Conservation (phyloP, 2,329 filamentous ascomycete species). For the Aspergillus brasiliensis region DNA sequence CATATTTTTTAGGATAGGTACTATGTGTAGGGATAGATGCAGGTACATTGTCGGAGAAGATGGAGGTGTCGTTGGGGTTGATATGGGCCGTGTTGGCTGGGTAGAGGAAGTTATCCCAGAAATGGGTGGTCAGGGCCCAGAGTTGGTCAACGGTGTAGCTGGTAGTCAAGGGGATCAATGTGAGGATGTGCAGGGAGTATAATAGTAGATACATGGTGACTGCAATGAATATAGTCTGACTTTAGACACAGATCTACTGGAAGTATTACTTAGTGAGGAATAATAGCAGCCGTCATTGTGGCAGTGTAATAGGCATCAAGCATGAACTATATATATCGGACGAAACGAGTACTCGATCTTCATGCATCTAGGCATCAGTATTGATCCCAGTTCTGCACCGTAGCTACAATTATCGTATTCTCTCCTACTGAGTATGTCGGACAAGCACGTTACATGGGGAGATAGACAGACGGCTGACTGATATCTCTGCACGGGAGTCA, state of each 20-base stretch:
- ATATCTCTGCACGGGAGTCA: not conserved
- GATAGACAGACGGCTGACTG: not conserved
- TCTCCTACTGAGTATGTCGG: not conserved
- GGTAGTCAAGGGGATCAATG: not conserved
- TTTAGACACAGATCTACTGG: too few relatives aligned
- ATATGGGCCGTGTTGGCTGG: conserved; percentile 27
- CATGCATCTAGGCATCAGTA: not conserved
- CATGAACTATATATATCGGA: not conserved
- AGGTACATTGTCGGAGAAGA: conserved; percentile 26
- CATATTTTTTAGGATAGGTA: not conserved
- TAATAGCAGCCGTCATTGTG: too few relatives aligned
- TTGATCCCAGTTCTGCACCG: not conserved
- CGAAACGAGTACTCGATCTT: not conserved
- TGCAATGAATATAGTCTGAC: not conserved
- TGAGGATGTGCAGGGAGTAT: not conserved
- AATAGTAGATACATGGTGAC: not conserved
- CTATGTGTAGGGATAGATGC: not conserved
- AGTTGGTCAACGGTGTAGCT: conserved; percentile 24
- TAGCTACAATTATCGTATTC: not conserved
- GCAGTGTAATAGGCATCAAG: not conserved
- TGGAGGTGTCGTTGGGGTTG: conserved; percentile 22
- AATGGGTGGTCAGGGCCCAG: conserved; percentile 25
- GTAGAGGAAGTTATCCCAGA: conserved; percentile 30
- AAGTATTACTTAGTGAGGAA: too few relatives aligned
- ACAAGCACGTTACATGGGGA: not conserved